Conservation (phyloP, 176 grass and related monocot species). For the Echinochloa phyllopogon region DNA sequence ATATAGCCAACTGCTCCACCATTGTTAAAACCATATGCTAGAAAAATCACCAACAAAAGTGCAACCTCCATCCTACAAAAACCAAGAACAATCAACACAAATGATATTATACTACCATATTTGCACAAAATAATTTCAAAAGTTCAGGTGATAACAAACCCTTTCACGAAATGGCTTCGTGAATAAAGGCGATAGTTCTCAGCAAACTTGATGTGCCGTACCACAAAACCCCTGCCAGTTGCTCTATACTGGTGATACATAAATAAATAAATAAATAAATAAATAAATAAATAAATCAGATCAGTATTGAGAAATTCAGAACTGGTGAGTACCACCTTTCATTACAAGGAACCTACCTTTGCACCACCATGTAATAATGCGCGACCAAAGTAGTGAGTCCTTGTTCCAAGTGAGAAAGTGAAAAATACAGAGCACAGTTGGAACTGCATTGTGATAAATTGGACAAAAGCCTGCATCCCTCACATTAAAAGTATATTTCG, state of each 20-base stretch:
- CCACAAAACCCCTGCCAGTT: conserved; percentile 94
- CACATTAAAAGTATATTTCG: conserved; percentile 17
- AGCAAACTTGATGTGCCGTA: conserved; percentile 86
- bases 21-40: conserved; percentile 82
- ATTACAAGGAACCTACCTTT: conserved; percentile 55
- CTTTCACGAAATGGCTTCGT: conserved; percentile 95
- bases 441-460: conserved; percentile 90
- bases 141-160: conserved; percentile 55
- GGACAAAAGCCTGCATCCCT: conserved; percentile 76
- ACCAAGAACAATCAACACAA: conserved; percentile 26
- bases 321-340: not conserved
- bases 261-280: not conserved
- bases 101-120: not conserved
- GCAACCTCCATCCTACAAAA: conserved; percentile 88
- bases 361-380: conserved; percentile 96
- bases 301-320: conserved; percentile 21
- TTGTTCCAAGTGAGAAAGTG: conserved; percentile 95
- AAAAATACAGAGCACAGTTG: conserved; percentile 95
- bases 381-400: conserved; percentile 91
- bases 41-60: conserved; percentile 68
- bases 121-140: not conserved
- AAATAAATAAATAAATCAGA: not conserved
- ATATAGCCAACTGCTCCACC: conserved; percentile 91
- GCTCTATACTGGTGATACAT: conserved; percentile 70
- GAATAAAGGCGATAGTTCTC: conserved; percentile 96